phyloP scores from a whole-genome alignment of 2,329 filamentous ascomycete species.

The Colletotrichum tofieldiae region DNA sequence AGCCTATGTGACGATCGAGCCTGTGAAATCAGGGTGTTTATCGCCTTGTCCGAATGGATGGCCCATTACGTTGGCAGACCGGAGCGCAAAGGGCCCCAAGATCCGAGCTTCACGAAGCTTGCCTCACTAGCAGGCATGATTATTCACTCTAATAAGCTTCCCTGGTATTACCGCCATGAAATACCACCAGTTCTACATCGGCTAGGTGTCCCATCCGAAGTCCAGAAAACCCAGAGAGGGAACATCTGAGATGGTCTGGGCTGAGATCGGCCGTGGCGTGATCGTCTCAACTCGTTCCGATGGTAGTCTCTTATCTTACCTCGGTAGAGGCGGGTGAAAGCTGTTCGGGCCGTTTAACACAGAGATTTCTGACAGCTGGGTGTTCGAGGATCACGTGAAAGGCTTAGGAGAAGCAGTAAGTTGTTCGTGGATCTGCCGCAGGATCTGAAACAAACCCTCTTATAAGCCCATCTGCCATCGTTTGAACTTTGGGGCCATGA shows the following conservation, averaged over 20 bases:
- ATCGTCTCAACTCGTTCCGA: conserved; percentile 33
- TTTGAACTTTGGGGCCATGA: conserved; percentile 28
- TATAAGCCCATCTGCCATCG: conserved; percentile 34
- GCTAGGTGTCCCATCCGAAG: conserved; percentile 21
- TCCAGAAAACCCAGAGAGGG: not conserved
- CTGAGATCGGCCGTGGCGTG: conserved; percentile 20
- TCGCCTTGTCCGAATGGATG: not conserved
- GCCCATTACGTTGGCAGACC: not conserved
- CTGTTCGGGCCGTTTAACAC: not conserved
- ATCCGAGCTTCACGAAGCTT: not conserved
- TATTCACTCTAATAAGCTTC: not conserved
- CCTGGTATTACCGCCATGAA: not conserved
- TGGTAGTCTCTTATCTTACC: conserved; percentile 12
- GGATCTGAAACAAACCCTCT: conserved; percentile 40
- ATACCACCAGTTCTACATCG: not conserved
- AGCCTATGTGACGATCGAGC: not conserved
- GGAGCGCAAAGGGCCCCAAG: not conserved
- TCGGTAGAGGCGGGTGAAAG: conserved; percentile 4
- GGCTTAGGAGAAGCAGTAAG: not conserved
- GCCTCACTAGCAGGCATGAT: not conserved
- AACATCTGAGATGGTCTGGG: not conserved
- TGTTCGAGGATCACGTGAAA: conserved; percentile 1
- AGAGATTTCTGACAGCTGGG: not conserved
- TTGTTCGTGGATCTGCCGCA: conserved; percentile 34
- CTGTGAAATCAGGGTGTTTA: too few relatives aligned